A percentile compares a stretch with the other conserved stretches of the same genome.
Conservation (phyloP, 108 stramenopile genomes). For the Nitzschia inconspicua region DNA sequence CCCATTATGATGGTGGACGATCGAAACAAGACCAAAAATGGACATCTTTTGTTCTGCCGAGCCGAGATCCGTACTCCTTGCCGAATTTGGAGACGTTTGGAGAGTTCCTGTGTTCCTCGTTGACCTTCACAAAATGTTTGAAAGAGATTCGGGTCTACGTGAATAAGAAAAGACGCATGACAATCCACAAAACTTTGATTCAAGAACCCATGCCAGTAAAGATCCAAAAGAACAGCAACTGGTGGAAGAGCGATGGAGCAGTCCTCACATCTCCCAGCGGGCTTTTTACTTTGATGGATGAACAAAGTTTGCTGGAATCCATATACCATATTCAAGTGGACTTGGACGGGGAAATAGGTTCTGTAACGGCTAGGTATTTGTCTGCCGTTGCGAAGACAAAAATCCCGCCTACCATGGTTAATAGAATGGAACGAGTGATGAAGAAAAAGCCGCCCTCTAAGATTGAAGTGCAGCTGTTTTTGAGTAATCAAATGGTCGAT, state of each 20-base stretch:
- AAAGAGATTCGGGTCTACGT: constrained; percentile 54
- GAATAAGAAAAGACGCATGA: constrained; percentile 40
- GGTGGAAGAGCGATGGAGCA: constrained; percentile 55
- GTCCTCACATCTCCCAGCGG: constrained; percentile 54
- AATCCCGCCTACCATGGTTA: constrained; percentile 53
- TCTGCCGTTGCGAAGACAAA: constrained; percentile 64
- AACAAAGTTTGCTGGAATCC: constrained; percentile 35
- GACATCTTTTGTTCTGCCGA: constrained; percentile 76
- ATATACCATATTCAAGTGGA: constrained; percentile 36
- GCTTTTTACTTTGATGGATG: constrained; percentile 52
- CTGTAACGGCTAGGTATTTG: constrained; percentile 65
- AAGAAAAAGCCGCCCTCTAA: constrained; percentile 71
- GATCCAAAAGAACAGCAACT: constrained; percentile 31
- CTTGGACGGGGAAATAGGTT: constrained; percentile 42
- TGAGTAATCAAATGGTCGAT: constrained; percentile 42
- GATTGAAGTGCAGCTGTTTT: constrained; percentile 59
- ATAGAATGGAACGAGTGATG: constrained; percentile 78
- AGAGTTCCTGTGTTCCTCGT: constrained; percentile 59
- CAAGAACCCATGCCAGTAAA: constrained; percentile 43
- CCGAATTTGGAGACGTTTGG: constrained; percentile 69
- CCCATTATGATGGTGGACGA: constrained; percentile 10
- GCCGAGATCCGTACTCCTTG: constrained; percentile 67
- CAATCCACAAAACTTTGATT: constrained; percentile 54
- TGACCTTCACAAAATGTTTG: constrained; percentile 73
- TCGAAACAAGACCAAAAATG: constrained; percentile 38